Conservation (phyloP, 2,329 filamentous ascomycete genomes). For the Hypomyces perniciosus region DNA sequence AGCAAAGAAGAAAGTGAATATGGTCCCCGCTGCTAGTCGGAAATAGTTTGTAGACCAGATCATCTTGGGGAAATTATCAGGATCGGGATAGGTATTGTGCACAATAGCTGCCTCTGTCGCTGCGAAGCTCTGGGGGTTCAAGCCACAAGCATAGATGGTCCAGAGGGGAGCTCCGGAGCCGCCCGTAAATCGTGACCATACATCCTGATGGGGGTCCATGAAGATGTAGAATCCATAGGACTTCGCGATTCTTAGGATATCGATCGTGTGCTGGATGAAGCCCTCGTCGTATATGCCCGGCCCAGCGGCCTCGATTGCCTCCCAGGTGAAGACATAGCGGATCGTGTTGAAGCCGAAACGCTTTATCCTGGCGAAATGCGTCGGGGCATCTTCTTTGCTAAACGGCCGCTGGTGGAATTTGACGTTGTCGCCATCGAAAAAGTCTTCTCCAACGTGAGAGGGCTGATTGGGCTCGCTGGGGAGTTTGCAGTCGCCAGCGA, state of each 20-base stretch:
- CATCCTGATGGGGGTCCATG: slow-evolving; percentile 98
- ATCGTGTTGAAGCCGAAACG: slow-evolving; percentile 95
- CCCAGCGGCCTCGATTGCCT: slow-evolving; percentile 90
- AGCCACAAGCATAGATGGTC: slow-evolving; percentile 90
- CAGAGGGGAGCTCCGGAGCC: slow-evolving; percentile 96
- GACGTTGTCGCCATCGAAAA: slow-evolving; percentile 90
- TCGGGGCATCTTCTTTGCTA: slow-evolving; percentile 70
- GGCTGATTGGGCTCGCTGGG: slow-evolving; percentile 75
- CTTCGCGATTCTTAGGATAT: slow-evolving; percentile 75
- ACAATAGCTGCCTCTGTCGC: slow-evolving; percentile 88
- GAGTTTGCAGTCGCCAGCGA: slow-evolving; percentile 84
- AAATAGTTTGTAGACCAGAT: slow-evolving; percentile 98
- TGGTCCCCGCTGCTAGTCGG: slow-evolving; percentile 76
- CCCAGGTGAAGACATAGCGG: slow-evolving; percentile 96
- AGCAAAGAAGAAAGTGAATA: slow-evolving; percentile 92
- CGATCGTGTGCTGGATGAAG: slow-evolving; percentile 87
- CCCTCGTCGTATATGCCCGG: slow-evolving; percentile 90
- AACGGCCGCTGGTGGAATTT: slow-evolving; percentile 87
- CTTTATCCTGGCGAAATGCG: slow-evolving; percentile 79
- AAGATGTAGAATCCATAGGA: slow-evolving; percentile 92
- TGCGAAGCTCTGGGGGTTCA: slow-evolving; percentile 80
- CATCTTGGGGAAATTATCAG: slow-evolving; percentile 91
- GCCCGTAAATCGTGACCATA: slow-evolving; percentile 92
- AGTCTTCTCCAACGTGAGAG: slow-evolving; percentile 69
- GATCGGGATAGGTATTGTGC: slow-evolving; percentile 86